Evolutionary conservation across 305 asterid genomes (phyloP).

Genomic region (Rubia peregrina): DNA sequence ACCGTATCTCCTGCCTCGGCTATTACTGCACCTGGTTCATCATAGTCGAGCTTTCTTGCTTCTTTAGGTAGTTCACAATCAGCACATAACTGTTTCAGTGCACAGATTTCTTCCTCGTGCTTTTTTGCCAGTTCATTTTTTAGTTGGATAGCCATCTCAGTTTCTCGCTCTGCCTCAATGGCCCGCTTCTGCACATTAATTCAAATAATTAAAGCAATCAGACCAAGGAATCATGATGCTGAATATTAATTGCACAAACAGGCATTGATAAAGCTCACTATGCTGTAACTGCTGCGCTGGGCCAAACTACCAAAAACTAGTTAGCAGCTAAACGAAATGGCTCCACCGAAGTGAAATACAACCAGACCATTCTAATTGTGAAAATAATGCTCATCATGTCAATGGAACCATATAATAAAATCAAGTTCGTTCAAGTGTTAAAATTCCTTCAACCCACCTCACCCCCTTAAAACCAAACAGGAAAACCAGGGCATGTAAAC

Average conservation of each 20-base stretch:
- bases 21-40: conserved; percentile 2
- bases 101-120: conserved; percentile 25
- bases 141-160: conserved; percentile 53
- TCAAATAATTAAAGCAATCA: neutral
- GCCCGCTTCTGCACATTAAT: conserved; percentile 63
- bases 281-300: neutral
- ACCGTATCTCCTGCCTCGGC: conserved; percentile 17
- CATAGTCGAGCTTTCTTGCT: conserved; percentile 17
- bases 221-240: neutral
- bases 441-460: neutral
- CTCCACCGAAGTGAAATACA: neutral
- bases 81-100: conserved; percentile 37
- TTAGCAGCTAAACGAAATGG: neutral
- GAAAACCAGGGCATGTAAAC: neutral
- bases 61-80: conserved; percentile 35
- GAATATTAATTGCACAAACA: neutral
- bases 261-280: neutral
- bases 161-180: conserved; percentile 60
- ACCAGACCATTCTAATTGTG: neutral
- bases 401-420: neutral
- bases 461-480: no score
- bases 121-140: conserved; percentile 39
- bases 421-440: neutral
- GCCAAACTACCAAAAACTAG: neutral
- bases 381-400: neutral